Evolutionary conservation across 176 grass and related monocot species (phyloP), one percentile per base, ranked within the genome.

Genomic region (Bonia amplexicaulis): DNA sequence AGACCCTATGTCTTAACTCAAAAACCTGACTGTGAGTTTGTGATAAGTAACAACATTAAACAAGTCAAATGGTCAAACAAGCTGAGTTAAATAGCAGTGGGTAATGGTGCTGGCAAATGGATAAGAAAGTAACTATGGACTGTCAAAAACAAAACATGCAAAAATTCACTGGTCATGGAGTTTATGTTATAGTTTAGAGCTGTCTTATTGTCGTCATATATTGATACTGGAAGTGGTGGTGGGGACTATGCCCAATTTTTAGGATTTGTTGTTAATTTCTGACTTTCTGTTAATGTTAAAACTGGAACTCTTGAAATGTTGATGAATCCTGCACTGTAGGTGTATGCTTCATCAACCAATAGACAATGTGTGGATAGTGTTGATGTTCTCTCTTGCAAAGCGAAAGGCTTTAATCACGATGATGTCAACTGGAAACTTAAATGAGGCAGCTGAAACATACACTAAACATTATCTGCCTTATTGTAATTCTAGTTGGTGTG

Each of bases 251-350:
- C 39, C 25, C 6, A 12, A 68, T 74, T 57, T 47, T 48, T 60
- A 73, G 1, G 61, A 76, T 17, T 2, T n/a, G 48, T 60, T 55
- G 40, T 46, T 77, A 58, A 25, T 45, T 64, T 31, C 14, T 52
- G 44, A 67, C 62, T 69, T 76, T 6, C 15, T 41, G 17, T 81
- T 58, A 45, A 48, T 58, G 1, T 69, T 22, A 82, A 82, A 86
- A 29, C 26, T 65, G 5, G 27, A 39, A 45, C 35, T 16, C 45
- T 73, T 84, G 27, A 51, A 40, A 13, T 61, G 25, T 62, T 53
- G n/a, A 29, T 76, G 31, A 80, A 80, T 37, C 40, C 75, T 74
- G 29, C 66, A 71, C 25, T 57, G 33, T 64, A 80, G 72, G 10
- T 55, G 2, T 67, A 9, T 82, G 58, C 16, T 86, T 62, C 22